A percentile compares a stretch with the other conserved stretches of the same genome.
These are phyloP conservation scores for Phaeolepiota aurea DNA, from an alignment of 768 basidiomycete genomes.

Conservation along the genomic window DNA sequence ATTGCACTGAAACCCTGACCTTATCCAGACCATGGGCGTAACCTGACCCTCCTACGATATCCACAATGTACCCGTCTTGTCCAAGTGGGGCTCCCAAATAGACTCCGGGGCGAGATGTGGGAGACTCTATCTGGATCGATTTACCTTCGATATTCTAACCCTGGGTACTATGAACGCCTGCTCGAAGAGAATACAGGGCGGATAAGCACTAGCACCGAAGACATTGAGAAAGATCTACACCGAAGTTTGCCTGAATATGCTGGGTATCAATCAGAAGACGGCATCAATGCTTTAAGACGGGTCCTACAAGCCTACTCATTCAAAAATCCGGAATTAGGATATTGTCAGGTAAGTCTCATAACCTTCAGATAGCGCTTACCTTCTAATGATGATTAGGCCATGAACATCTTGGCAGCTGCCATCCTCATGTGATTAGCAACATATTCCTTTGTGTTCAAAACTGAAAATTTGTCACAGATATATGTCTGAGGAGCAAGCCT, in stretches of 20 bases:
- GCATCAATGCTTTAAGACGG: slow-evolving; percentile 75
- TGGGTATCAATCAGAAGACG: slow-evolving; percentile 87
- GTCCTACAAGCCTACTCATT: slow-evolving; percentile 95
- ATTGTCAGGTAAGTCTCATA: slow-evolving; percentile 65
- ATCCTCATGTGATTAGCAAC: slow-evolving; percentile 64
- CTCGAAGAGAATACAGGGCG: slow-evolving; percentile 71
- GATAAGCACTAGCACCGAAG: slow-evolving; percentile 86
- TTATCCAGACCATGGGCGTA: slow-evolving; percentile 76
- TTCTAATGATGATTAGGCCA: slow-evolving; percentile 47
- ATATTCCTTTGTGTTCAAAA: background rate
- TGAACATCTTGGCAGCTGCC: slow-evolving; percentile 97
- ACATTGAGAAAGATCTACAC: slow-evolving; percentile 98
- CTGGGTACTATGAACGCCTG: slow-evolving; percentile 71
- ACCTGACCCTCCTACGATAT: slow-evolving; percentile 91
- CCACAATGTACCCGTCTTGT: slow-evolving; percentile 96
- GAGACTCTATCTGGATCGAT: slow-evolving; percentile 93
- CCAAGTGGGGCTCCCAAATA: slow-evolving; percentile 92
- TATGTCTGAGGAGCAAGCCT: slow-evolving; percentile 98
- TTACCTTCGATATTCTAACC: slow-evolving; percentile 82
- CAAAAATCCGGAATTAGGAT: slow-evolving; percentile 90
- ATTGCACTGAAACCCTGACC: slow-evolving; percentile 7
- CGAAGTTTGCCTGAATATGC: slow-evolving; percentile 94
- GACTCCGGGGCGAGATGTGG: slow-evolving; percentile 96
- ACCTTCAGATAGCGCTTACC: slow-evolving; percentile 1
- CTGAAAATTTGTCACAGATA: slow-evolving; percentile 46